Percentiles rank a stretch among this genome's conserved stretches.
phyloP scores from a whole-genome alignment of 2,329 filamentous ascomycete genomes.

The Nothopassalora personata region DNA sequence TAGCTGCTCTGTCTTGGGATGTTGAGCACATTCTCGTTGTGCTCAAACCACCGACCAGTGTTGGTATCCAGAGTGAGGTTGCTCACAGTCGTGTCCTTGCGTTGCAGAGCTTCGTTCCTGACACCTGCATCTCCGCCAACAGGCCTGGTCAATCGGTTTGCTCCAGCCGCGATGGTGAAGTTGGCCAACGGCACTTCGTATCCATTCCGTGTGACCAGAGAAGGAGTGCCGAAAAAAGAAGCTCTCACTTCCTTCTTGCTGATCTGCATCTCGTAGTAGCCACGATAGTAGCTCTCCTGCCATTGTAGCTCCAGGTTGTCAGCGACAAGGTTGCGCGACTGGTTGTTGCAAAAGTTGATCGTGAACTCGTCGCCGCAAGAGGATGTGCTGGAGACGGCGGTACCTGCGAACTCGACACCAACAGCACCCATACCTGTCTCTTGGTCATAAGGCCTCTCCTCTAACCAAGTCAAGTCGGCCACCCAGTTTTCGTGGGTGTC shows the following conservation, averaged over 20 bases:
- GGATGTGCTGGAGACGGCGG: conserved; percentile 55
- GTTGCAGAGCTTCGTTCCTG: conserved; percentile 52
- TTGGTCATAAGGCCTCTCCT: conserved; percentile 35
- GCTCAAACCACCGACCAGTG: conserved; percentile 19
- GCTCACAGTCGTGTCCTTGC: conserved; percentile 30
- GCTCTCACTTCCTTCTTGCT: conserved; percentile 52
- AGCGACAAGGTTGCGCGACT: conserved; percentile 36
- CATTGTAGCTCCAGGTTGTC: conserved; percentile 62
- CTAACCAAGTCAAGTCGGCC: conserved; percentile 39
- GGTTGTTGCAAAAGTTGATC: conserved; percentile 45
- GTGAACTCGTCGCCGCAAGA: conserved; percentile 52
- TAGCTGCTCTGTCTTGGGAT: background rate
- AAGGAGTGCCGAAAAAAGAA: conserved; percentile 58
- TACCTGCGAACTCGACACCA: conserved; percentile 52
- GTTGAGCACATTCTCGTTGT: conserved; percentile 1
- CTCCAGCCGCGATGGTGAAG: conserved; percentile 58
- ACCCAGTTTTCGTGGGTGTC: conserved; percentile 61
- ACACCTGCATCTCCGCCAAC: conserved; percentile 43
- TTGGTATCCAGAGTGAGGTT: conserved; percentile 26
- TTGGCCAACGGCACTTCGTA: conserved; percentile 62
- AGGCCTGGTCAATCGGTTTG: conserved; percentile 51
- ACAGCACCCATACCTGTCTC: conserved; percentile 37
- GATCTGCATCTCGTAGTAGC: conserved; percentile 62
- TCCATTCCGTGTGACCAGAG: conserved; percentile 52
- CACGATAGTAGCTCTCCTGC: conserved; percentile 66